phyloP scores from a whole-genome alignment of 1,284 basidiomycete genomes.

The Cutaneotrichosporon dermatis region DNA sequence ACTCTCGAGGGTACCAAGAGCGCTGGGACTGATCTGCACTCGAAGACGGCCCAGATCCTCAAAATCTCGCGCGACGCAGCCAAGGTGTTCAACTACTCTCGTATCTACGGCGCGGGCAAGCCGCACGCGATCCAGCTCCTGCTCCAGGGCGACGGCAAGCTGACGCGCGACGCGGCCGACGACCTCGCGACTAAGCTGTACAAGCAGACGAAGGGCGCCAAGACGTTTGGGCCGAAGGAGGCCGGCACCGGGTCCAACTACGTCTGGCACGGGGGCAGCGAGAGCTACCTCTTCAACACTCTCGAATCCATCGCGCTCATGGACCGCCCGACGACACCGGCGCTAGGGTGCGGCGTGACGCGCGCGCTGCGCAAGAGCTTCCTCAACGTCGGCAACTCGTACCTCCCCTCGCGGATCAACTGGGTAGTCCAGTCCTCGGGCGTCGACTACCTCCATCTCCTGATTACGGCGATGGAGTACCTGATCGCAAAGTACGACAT shows the following conservation, averaged over 20 bases:
- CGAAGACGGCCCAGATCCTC: conserved; percentile 90
- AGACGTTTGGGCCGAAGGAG: conserved; percentile 58
- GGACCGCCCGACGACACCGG: conserved; percentile 80
- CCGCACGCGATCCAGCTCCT: conserved; percentile 86
- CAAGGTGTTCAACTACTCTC: conserved; percentile 98
- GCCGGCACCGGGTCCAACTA: conserved; percentile 49
- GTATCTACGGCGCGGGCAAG: conserved; percentile 97
- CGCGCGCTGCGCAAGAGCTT: conserved; percentile 84
- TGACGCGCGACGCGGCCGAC: conserved; percentile 74
- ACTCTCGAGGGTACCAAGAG: conserved; percentile 98
- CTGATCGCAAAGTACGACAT: conserved; percentile 78
- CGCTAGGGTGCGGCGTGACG: conserved; percentile 90
- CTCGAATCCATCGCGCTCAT: conserved; percentile 91
- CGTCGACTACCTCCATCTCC: conserved; percentile 94
- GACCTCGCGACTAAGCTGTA: conserved; percentile 82
- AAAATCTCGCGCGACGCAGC: conserved; percentile 92
- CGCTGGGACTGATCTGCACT: conserved; percentile 92
- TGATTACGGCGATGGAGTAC: conserved; percentile 93
- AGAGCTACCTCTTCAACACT: conserved; percentile 99
- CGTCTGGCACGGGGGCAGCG: conserved; percentile 96
- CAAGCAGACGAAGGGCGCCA: conserved; percentile 87
- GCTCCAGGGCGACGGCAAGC: conserved; percentile 76
- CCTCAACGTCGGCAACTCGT: conserved; percentile 64
- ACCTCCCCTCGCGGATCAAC: conserved; percentile 95
- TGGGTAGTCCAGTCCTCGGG: conserved; percentile 99